Evolutionary conservation across 805 yeast species (phyloP), one percentile per base, ranked within the genome.

Genomic region (Wickerhamomyces xylosicus): DNA sequence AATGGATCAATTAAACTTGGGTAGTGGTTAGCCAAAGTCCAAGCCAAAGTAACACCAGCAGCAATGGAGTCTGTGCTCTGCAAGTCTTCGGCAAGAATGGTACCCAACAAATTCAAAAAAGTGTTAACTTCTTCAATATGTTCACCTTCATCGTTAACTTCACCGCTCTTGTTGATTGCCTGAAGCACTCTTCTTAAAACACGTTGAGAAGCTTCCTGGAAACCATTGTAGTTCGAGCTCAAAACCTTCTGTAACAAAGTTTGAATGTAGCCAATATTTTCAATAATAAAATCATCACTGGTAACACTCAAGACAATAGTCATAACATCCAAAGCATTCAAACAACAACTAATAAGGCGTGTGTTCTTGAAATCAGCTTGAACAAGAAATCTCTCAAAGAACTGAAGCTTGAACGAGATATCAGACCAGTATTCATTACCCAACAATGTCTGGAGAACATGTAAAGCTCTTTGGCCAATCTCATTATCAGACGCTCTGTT

Each of bases 271-370:
- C 69, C 64, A 31, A 87, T 59, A 46, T 87, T 83, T 2, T 75
- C 72, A 33, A 82, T 62, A 38, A 92, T 80, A 97, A 97, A 92
- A 13, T 68, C 74, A 0, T 82, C 59, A 2, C 77, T 58, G 59
- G 84, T 84, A 71, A 86, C 84, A 46, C 79, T 84, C 39, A 92
- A 64, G 1, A 87, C 86, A 34, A 87, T 84, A 10, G 81, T 79
- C 34, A 92, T 67, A 0, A 92, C 97, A 56, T 86, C 95, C 37
- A 94, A 62, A 0, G 98, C 95, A 60, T 92, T 94, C 51, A 89
- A 65, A 48, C 95, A 84, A 48, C 83, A 81, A 2, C 87, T 85
- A 19, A 86, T 57, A 32, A 83, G 69, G 43, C 79, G 79, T 28
- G 77, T 71, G 13, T 86, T 72, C 29, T 71, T 74, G 41, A 83